Conservation (phyloP, 495 filamentous ascomycete genomes). For the Pyrenula aspistea region DNA sequence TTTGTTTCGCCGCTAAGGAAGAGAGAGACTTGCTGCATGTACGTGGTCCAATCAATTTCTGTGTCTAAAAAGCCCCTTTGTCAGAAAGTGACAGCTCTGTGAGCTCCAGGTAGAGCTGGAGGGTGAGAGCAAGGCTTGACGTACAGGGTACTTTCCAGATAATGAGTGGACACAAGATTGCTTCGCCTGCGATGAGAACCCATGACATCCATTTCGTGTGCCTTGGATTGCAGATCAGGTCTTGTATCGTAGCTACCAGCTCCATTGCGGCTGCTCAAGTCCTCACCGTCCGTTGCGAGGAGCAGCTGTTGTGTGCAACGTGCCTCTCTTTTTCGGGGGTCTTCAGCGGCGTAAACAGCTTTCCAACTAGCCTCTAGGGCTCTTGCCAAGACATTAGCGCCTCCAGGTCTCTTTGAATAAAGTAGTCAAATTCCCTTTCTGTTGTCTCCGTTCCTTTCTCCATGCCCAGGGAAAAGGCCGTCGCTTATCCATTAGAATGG, state of each 20-base stretch:
- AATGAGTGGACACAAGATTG: conserved; percentile 57
- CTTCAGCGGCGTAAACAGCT: too few species aligned
- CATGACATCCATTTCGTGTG: conserved; percentile 55
- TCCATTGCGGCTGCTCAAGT: conserved; percentile 19
- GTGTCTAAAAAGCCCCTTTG: conserved; percentile 50
- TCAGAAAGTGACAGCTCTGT: not conserved
- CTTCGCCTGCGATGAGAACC: conserved; percentile 60
- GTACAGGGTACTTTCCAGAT: conserved; percentile 83
- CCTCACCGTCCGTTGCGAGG: too few species aligned
- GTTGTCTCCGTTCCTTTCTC: not conserved
- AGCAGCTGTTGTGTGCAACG: too few species aligned
- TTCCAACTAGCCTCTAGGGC: too few species aligned
- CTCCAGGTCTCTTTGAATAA: too few species aligned
- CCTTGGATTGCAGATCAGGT: conserved; percentile 33
- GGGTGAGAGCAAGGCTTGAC: conserved; percentile 10
- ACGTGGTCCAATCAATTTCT: conserved; percentile 94
- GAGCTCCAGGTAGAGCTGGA: too few species aligned
- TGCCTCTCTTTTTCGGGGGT: too few species aligned
- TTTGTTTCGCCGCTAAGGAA: conserved; percentile 76
- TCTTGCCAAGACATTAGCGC: too few species aligned
- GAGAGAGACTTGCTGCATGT: conserved; percentile 84
- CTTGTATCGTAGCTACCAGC: conserved; percentile 10
- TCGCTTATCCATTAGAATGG: not conserved
- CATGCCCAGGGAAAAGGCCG: not conserved
- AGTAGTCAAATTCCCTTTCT: too few species aligned